phyloP scores from a whole-genome alignment of 2,329 filamentous ascomycete genomes.

The Exophiala xenobiotica region DNA sequence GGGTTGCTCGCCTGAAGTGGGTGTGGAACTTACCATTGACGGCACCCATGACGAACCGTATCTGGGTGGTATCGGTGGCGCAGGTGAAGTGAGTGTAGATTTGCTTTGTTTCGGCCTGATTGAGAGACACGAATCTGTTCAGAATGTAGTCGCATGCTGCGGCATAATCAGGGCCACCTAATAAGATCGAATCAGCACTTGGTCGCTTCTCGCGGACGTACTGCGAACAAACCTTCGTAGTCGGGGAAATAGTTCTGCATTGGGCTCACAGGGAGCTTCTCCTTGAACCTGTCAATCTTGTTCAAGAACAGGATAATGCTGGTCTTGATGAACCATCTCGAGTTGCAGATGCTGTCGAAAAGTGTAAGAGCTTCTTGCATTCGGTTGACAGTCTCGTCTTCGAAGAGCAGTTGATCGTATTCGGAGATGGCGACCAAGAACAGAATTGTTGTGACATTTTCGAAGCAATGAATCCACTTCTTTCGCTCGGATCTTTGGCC shows the following conservation, averaged over 20 bases:
- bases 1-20: too few relatives aligned
- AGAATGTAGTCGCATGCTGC: slow-evolving; percentile 98
- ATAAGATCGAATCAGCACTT: slow-evolving; percentile 27
- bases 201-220: slow-evolving; percentile 5
- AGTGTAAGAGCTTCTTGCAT: slow-evolving; percentile 71
- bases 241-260: slow-evolving; percentile 77
- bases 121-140: slow-evolving; percentile 95
- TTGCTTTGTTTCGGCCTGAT: slow-evolving; percentile 99
- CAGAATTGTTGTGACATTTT: slow-evolving; percentile 94
- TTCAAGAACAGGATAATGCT: slow-evolving; percentile 72
- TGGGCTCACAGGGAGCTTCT: slow-evolving; percentile 69
- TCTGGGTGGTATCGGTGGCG: slow-evolving; percentile 97
- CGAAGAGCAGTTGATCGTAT: slow-evolving; percentile 93
- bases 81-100: slow-evolving; percentile 99
- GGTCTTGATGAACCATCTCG: slow-evolving; percentile 70
- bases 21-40: slow-evolving; percentile 75
- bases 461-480: slow-evolving; percentile 99
- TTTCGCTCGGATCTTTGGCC: slow-evolving; percentile 94
- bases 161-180: slow-evolving; percentile 87
- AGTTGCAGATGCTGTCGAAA: slow-evolving; percentile 73
- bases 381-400: slow-evolving; percentile 87
- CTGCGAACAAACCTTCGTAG: slow-evolving; percentile 61
- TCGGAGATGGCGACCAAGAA: slow-evolving; percentile 97
- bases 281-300: slow-evolving; percentile 74
- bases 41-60: slow-evolving; percentile 98